Evolutionary conservation across 176 grass and related monocot genomes (phyloP), one percentile per base, ranked within the genome.

Genomic region (Rhynchospora breviuscula): DNA sequence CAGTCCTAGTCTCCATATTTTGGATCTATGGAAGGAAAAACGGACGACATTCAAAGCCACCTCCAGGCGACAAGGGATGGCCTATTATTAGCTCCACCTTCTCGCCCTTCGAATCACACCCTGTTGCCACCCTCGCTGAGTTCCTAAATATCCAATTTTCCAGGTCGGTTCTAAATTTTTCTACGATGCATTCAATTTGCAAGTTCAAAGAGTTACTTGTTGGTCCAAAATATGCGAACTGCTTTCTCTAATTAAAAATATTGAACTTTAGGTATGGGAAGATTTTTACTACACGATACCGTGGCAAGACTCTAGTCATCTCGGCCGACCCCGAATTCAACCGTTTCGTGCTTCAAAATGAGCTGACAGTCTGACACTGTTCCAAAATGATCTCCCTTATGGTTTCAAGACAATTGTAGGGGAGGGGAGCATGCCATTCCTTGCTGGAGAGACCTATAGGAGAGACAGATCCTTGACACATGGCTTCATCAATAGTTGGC

Each of bases 321-420:
- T 87, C 85, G 25, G 78, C 48, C 5, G 85, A 87, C 44, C 65
- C 65, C 9, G 78, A 87, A 52, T 44, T 87, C 0, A 87, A 72
- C 66, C 35, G 54, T 13, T 87, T 81, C 65, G 78, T 87, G 64
- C 53, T 87, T 11, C 49, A 81, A 18, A 87, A 87, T 49, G 85
- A 82, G 23, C 14, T 61, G 25, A 81, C 22, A 51, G 11, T 87
- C 14, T 61, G 25, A 81, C 22, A 51, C 17, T 87, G 33, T 87
- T 87, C 35, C 57, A 29, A 29, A 64, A 46, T 14, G 26, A 80
- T 3, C 63, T 45, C 7, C 79, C 79, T 33, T 43, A 8, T 7
- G 2, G 57, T 17, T 29, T 87, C 2, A 43, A 6, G 23, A 63
- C 43, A 17, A 29, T 87, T 43, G 2, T 82, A 5, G 85, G 85